Conservation (phyloP, 768 basidiomycete genomes). For the Tylopilus rubrobrunneus region DNA sequence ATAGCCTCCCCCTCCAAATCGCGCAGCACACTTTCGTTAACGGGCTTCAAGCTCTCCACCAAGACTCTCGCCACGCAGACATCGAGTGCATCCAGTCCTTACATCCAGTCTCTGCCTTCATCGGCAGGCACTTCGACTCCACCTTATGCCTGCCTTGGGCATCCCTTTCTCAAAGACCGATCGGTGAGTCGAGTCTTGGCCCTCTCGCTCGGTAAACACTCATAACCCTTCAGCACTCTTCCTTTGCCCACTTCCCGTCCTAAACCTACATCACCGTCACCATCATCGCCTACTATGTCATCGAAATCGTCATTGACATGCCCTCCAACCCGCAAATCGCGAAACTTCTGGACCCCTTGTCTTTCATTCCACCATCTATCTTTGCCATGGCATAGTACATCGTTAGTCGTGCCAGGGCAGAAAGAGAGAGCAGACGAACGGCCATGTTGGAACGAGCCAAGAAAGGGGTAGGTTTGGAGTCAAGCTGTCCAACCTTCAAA, state of each 20-base stretch:
- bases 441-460: slow-evolving; percentile 70
- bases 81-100: slow-evolving; percentile 6
- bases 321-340: slow-evolving; percentile 33
- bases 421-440: slow-evolving; percentile 64
- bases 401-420: slow-evolving; percentile 66
- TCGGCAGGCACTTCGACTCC: slow-evolving; percentile 10
- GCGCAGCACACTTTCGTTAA: neutral
- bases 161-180: slow-evolving; percentile 49
- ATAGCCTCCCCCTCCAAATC: slow-evolving; percentile 11
- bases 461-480: slow-evolving; percentile 58
- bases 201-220: slow-evolving; percentile 46
- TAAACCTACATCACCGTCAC: slow-evolving; percentile 9
- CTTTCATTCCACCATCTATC: slow-evolving; percentile 64
- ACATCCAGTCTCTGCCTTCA: neutral
- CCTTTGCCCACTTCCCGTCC: slow-evolving; percentile 21
- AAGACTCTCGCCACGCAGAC: slow-evolving; percentile 4
- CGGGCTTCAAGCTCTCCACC: slow-evolving; percentile 3
- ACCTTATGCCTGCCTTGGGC: slow-evolving; percentile 15
- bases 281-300: slow-evolving; percentile 4
- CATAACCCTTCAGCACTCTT: slow-evolving; percentile 58
- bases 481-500: neutral
- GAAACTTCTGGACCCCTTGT: slow-evolving; percentile 35
- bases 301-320: slow-evolving; percentile 15
- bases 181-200: slow-evolving; percentile 50
- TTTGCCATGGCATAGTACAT: slow-evolving; percentile 59